These are phyloP conservation scores for Inga oerstediana DNA, from an alignment of 306 rosid genomes.

Conservation along the genomic window DNA sequence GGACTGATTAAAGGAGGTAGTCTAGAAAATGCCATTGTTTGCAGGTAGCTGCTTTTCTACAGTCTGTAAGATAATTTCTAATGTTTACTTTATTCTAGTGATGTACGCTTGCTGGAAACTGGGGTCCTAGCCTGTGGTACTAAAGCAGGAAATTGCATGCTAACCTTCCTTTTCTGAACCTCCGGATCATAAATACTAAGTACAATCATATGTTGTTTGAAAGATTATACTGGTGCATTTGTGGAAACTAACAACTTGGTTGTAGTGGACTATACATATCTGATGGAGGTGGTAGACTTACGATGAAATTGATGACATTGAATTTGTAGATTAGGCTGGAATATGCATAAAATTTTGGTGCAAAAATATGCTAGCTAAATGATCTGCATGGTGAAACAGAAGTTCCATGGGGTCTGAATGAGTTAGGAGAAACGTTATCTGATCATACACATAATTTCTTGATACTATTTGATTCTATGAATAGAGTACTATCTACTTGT, in stretches of 20 bases:
- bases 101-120: slow-evolving; percentile 20
- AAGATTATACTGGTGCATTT: background rate
- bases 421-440: slow-evolving; percentile 18
- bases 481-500: slow-evolving; percentile 26
- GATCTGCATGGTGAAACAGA: background rate
- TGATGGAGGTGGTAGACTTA: background rate
- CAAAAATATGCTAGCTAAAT: slow-evolving; percentile 11
- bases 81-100: background rate
- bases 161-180: slow-evolving; percentile 9
- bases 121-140: slow-evolving; percentile 11
- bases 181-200: background rate
- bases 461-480: slow-evolving; percentile 3
- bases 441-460: slow-evolving; percentile 11
- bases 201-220: slow-evolving; percentile 9
- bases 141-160: slow-evolving; percentile 11
- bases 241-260: background rate
- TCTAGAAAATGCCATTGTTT: slow-evolving; percentile 78
- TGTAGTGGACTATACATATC: background rate
- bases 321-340: slow-evolving; percentile 24
- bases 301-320: slow-evolving; percentile 16
- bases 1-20: slow-evolving; percentile 93
- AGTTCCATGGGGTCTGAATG: slow-evolving; percentile 24
- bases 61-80: background rate
- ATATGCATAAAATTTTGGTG: slow-evolving; percentile 9
- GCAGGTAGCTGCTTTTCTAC: slow-evolving; percentile 60